Percentiles rank a stretch among this genome's conserved stretches.
phyloP scores from a whole-genome alignment of 164 flowering plant genomes.

The Tetracentron sinense region DNA sequence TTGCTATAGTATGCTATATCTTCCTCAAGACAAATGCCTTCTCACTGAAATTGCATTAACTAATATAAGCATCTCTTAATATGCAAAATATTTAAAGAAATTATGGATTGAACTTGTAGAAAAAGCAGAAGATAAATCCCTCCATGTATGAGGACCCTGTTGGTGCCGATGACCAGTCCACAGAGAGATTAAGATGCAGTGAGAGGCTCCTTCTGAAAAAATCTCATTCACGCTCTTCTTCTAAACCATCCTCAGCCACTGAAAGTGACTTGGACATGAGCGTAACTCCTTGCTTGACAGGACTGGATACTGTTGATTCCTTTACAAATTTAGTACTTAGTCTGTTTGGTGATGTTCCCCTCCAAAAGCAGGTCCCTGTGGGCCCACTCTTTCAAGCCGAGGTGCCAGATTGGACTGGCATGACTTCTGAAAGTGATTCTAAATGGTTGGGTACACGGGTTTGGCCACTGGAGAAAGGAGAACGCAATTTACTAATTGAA shows the following conservation, averaged over 20 bases:
- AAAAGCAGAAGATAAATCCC: constrained; percentile 72
- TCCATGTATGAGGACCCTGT: constrained; percentile 58
- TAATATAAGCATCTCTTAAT: neutral
- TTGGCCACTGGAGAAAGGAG: constrained; percentile 53
- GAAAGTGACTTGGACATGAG: constrained; percentile 19
- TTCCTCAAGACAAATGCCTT: neutral
- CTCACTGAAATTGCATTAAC: neutral
- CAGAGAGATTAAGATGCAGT: constrained; percentile 43
- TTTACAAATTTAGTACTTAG: constrained; percentile 18
- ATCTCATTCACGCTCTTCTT: constrained; percentile 18
- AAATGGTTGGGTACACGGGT: constrained; percentile 71
- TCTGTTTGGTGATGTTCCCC: constrained; percentile 18
- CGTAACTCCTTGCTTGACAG: constrained; percentile 6
- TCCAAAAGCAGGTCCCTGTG: constrained; percentile 32
- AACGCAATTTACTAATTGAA: constrained; percentile 28
- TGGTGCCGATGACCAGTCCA: constrained; percentile 24
- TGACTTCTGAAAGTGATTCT: constrained; percentile 41
- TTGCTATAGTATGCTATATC: neutral
- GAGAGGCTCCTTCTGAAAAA: constrained; percentile 32
- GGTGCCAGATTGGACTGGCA: constrained; percentile 66
- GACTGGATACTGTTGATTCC: constrained; percentile 19
- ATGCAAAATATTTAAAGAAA: neutral
- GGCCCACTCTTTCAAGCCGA: constrained; percentile 63
- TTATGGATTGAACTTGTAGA: constrained; percentile 32
- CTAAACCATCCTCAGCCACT: constrained; percentile 21